phyloP scores from a whole-genome alignment of 495 filamentous ascomycete genomes.

The Pyrenopolyporus hunteri region DNA sequence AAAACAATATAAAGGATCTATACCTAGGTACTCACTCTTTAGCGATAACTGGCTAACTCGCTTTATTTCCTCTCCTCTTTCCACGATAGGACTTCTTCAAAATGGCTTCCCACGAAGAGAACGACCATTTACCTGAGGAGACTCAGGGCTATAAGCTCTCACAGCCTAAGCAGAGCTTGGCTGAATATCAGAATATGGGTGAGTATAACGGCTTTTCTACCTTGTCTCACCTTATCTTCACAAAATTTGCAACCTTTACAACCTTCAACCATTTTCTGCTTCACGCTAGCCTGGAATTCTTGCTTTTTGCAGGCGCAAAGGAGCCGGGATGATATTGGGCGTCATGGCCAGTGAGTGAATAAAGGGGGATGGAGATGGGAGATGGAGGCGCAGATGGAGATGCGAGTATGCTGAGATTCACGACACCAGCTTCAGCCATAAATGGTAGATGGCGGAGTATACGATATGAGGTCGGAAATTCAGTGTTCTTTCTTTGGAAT shows the following conservation, averaged over 20 bases:
- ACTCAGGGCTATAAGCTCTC: conserved; percentile 97
- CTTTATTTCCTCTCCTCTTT: conserved; percentile 1
- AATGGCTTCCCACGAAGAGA: conserved; percentile 77
- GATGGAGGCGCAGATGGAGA: no score
- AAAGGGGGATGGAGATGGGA: background rate
- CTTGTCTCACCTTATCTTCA: conserved; percentile 19
- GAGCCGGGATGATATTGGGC: background rate
- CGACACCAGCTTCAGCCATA: background rate
- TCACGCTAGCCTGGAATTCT: background rate
- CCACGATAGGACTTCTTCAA: conserved; percentile 16
- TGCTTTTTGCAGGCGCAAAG: background rate
- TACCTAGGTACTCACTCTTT: conserved; percentile 2
- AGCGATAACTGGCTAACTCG: conserved; percentile 6
- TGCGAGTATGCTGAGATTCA: no score
- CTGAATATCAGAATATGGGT: conserved; percentile 93
- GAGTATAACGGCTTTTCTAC: conserved; percentile 46
- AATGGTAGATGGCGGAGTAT: background rate
- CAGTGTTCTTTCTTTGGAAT: no score
- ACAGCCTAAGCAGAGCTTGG: conserved; percentile 91
- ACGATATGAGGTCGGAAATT: background rate
- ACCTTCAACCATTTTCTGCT: background rate
- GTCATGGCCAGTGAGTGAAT: background rate
- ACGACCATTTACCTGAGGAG: conserved; percentile 83
- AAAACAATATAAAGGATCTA: conserved; percentile 29
- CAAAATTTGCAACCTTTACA: background rate